A percentile compares a stretch with the other conserved stretches of the same genome.
phyloP scores from a whole-genome alignment of 768 basidiomycete genomes.

The Phlebiopsis flavidoalba region DNA sequence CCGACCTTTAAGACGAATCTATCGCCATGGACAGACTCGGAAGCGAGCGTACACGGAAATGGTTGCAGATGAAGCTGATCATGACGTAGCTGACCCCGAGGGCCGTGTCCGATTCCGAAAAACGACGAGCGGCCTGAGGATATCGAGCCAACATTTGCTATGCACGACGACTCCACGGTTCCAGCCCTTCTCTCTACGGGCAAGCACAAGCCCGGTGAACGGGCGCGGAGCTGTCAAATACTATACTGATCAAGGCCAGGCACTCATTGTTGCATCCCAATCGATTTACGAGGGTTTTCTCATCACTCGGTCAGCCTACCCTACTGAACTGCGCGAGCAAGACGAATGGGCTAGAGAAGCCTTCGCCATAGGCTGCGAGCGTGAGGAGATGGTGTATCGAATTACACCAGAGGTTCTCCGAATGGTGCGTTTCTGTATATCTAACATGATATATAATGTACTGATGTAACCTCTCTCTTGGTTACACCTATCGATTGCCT shows the following conservation, averaged over 20 bases:
- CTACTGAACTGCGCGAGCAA: background rate
- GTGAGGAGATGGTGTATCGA: background rate
- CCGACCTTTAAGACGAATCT: no score
- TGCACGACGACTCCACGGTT: no score
- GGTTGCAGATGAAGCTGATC: no score
- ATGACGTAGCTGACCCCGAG: no score
- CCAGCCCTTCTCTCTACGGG: no score
- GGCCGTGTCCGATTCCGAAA: no score
- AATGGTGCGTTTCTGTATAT: background rate
- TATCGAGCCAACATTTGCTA: no score
- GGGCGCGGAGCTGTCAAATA: background rate
- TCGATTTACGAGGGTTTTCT: background rate
- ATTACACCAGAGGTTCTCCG: background rate
- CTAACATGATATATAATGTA: background rate
- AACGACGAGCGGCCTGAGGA: no score
- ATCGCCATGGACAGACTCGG: no score
- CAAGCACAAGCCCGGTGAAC: background rate
- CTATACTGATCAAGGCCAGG: background rate
- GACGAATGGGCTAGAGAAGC: background rate
- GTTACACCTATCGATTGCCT: background rate
- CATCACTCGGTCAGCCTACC: background rate
- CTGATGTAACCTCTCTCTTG: no score
- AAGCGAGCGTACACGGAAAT: no score
- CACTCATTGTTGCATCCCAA: background rate
- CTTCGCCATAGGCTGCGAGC: background rate